Percentiles rank a stretch among this genome's conserved stretches.
Conservation (phyloP, 2,329 filamentous ascomycete species). For the Aspergillus brasiliensis region DNA sequence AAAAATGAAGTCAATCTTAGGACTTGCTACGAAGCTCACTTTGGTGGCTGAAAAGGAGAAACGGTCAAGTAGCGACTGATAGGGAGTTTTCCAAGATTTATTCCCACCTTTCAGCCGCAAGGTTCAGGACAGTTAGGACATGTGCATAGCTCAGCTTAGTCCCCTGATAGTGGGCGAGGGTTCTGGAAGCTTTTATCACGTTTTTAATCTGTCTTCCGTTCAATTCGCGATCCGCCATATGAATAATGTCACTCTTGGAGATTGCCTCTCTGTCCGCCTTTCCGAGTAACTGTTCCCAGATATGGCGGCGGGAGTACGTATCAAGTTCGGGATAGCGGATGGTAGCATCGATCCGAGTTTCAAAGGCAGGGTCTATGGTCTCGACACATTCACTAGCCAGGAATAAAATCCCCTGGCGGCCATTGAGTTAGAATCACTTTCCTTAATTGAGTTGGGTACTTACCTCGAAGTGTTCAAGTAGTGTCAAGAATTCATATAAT, state of each 20-base stretch:
- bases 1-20: no score
- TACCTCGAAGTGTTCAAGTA: constrained; percentile 32
- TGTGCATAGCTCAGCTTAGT: constrained; percentile 19
- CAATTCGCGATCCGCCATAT: constrained; percentile 22
- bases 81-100: no score
- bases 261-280: constrained; percentile 18
- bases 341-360: constrained; percentile 46
- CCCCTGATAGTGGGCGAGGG: constrained; percentile 36
- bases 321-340: constrained; percentile 45
- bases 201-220: constrained; percentile 49
- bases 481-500: constrained; percentile 40
- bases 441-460: background rate
- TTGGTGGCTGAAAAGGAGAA: no score
- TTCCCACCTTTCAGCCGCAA: background rate
- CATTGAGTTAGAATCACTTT: background rate
- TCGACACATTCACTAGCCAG: constrained; percentile 48
- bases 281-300: constrained; percentile 51
- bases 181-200: constrained; percentile 44
- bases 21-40: no score
- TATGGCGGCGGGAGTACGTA: constrained; percentile 34
- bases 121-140: constrained; percentile 21
- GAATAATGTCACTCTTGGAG: background rate
- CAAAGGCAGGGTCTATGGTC: constrained; percentile 49
- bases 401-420: constrained; percentile 46
- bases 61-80: no score